These are phyloP conservation scores for Hygrophila difformis DNA, from an alignment of 257 asterid genomes.

Conservation along the genomic window DNA sequence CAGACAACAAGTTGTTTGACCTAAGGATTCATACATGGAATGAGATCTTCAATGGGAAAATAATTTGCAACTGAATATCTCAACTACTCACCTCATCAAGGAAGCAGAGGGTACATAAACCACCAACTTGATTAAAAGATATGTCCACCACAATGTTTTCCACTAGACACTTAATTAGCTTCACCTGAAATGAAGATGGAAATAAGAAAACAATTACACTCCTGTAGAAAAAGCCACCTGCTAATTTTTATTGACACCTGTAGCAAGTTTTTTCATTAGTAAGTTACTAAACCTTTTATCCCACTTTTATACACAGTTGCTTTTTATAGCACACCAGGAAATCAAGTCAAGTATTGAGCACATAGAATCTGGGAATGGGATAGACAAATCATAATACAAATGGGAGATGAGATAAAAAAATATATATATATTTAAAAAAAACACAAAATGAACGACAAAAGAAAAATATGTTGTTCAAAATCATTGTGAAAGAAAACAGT, in stretches of 20 bases:
- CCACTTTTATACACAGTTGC: no score
- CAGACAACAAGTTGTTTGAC: slow-evolving; percentile 13
- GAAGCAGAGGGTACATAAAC: slow-evolving; percentile 86
- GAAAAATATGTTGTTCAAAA: not conserved
- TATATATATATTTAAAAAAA: no score
- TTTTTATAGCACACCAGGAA: no score
- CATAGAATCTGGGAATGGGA: no score
- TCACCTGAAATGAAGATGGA: slow-evolving; percentile 47
- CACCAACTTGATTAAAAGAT: slow-evolving; percentile 91
- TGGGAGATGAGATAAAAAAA: no score
- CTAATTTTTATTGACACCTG: no score
- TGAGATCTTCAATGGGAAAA: not conserved
- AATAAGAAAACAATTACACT: not conserved
- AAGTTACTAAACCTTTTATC: no score
- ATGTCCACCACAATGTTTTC: slow-evolving; percentile 88
- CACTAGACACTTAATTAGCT: slow-evolving; percentile 77
- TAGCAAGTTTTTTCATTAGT: no score
- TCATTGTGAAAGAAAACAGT: not conserved
- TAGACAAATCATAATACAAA: no score
- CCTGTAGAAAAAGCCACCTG: slow-evolving; percentile 1
- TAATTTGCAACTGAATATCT: slow-evolving; percentile 6
- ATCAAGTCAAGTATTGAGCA: no score
- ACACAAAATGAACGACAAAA: no score
- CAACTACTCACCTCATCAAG: slow-evolving; percentile 66
- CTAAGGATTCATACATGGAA: slow-evolving; percentile 5